These are phyloP conservation scores for Pseudoperonospora humuli DNA, from an alignment of 352 stramenopile species.

Conservation along the genomic window DNA sequence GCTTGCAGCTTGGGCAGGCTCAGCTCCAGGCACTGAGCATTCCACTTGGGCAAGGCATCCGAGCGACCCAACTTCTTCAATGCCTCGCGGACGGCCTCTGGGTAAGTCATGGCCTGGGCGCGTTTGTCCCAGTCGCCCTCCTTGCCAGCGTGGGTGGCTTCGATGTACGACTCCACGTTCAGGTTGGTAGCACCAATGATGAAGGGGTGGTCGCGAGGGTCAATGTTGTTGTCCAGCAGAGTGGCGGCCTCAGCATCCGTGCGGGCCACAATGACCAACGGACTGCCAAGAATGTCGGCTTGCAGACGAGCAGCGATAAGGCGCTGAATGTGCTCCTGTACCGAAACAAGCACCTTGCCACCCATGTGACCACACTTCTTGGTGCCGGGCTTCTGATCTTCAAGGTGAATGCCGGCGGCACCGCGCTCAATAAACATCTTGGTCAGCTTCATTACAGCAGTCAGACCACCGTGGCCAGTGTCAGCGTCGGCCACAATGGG, in stretches of 20 bases:
- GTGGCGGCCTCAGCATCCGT: conserved; percentile 97
- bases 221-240: conserved; percentile 96
- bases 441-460: conserved; percentile 96
- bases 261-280: conserved; percentile 93
- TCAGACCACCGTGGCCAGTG: conserved; percentile 94
- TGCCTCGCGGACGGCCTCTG: conserved; percentile 87
- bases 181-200: conserved; percentile 93
- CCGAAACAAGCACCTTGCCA: conserved; percentile 96
- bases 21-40: conserved; percentile 67
- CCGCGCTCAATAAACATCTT: conserved; percentile 98
- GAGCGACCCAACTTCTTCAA: conserved; percentile 53
- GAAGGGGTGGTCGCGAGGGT: conserved; percentile 96
- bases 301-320: conserved; percentile 94
- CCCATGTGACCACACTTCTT: conserved; percentile 99
- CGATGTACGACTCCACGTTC: conserved; percentile 77
- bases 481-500: conserved; percentile 97
- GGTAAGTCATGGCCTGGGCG: conserved; percentile 93
- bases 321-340: conserved; percentile 96
- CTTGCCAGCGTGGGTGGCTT: conserved; percentile 63
- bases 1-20: conserved; percentile 69
- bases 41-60: conserved; percentile 80
- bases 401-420: conserved; percentile 96
- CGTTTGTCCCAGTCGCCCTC: conserved; percentile 87
- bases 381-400: conserved; percentile 97
- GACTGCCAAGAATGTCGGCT: conserved; percentile 92